Base-by-base conservation (phyloP, 805 yeast genomes). In the Schwanniomyces occidentalis region DNA sequence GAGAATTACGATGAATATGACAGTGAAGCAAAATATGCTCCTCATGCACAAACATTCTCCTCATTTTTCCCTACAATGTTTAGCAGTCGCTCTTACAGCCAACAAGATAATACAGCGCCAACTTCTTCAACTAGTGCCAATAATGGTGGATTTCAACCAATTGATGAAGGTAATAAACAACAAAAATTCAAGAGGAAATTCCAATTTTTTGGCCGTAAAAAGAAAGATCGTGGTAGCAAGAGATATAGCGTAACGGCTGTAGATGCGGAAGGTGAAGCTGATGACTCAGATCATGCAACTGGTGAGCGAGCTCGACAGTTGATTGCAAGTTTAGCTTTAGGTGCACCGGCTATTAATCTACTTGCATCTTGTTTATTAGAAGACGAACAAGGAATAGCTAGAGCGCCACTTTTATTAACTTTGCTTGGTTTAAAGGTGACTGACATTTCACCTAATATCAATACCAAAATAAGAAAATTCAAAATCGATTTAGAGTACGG, bases 401-500 rank as follows among this genome's bases (percentile, higher is more conserved):
- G 96, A 41, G 93, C 95, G 0, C 96, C 99, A 1, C 68, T 91
- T 21, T 58, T 93, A 25, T 60, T 89, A 24, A 82, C 85, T 12
- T 76, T 89, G 57, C 52, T 93, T 16, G 83, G 87, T 5, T 68
- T 89, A 26, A 71, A 74, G 27, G 70, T 93, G 4, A 59, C 73
- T 26, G 81, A 78, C 44, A 57, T 70, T 7, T 66, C 80, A 1
- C 56, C 58, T 37, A 66, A 48, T 34, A 58, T 58, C 3, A 42
- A 51, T 30, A 59, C 72, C 2, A 69, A 65, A 39, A 71, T 67
- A 34, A 46, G 66, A 37, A 73, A 69, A 35, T 84, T 76, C 46
- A 69, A 75, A 40, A 65, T 93, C n/a, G 85, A 83, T 31, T 65
- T 93, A 28, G 96, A 90, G 53, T 93, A 93, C 52, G 99, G 98